These are phyloP conservation scores for Rubroshorea leprosula DNA, from an alignment of 345 rosid species.

Conservation along the genomic window DNA sequence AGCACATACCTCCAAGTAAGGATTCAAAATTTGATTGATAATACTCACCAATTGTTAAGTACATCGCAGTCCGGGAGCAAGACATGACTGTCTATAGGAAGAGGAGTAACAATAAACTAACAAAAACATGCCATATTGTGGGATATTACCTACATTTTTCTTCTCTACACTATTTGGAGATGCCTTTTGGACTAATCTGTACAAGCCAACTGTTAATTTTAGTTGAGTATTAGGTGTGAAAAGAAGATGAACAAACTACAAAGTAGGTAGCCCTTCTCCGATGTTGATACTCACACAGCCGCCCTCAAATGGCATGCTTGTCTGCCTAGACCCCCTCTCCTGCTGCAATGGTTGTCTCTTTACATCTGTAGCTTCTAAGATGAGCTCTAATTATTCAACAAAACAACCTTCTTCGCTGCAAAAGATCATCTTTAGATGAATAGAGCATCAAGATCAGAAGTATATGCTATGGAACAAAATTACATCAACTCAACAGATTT, in stretches of 20 bases:
- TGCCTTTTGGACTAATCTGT: constrained; percentile 4
- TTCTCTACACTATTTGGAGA: constrained; percentile 18
- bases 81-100: not conserved
- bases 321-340: constrained; percentile 9
- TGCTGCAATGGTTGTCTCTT: constrained; percentile 6
- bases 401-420: constrained; percentile 54
- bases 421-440: not conserved
- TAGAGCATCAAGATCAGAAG: not conserved
- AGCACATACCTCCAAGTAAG: constrained; percentile 1
- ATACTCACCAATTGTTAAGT: too few relatives aligned
- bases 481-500: too few relatives aligned
- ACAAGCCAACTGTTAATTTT: constrained; percentile 12
- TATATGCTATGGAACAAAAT: too few relatives aligned
- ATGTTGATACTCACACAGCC: not conserved
- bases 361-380: too few relatives aligned
- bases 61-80: not conserved
- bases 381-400: constrained; percentile 30
- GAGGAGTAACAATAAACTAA: not conserved
- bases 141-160: constrained; percentile 4
- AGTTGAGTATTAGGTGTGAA: constrained; percentile 11
- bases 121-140: not conserved
- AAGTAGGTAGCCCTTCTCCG: not conserved
- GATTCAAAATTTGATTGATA: constrained; percentile 7
- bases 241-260: constrained; percentile 1
- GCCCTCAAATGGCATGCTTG: not conserved